A percentile compares a stretch with the other conserved stretches of the same genome.
Conservation (phyloP, 2,329 filamentous ascomycete genomes). For the Botrytis medusae region DNA sequence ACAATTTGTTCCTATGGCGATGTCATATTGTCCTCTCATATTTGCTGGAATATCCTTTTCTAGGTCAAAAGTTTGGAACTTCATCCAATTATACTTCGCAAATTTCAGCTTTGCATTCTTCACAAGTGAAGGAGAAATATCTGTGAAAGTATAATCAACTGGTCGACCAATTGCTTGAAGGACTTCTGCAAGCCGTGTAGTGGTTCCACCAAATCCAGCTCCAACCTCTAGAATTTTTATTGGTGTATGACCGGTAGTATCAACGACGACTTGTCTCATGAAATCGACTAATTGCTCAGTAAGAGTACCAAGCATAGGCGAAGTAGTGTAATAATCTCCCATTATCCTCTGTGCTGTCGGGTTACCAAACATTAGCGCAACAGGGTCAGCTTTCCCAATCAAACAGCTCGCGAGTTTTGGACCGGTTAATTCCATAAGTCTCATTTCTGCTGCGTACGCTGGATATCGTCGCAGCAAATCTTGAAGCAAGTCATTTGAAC, state of each 20-base stretch:
- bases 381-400: constrained; percentile 27
- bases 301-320: constrained; percentile 2
- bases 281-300: constrained; percentile 8
- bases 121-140: constrained; percentile 40
- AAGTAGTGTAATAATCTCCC: constrained; percentile 29
- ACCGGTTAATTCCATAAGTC: constrained; percentile 28
- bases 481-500: constrained; percentile 10
- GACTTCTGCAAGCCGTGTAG: background rate
- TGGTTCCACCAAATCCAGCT: constrained; percentile 40
- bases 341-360: constrained; percentile 26
- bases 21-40: constrained; percentile 25
- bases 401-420: constrained; percentile 30
- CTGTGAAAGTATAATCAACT: constrained; percentile 19
- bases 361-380: constrained; percentile 34
- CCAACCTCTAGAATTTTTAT: constrained; percentile 43
- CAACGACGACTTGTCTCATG: background rate
- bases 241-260: background rate
- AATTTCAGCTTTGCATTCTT: constrained; percentile 30
- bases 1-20: constrained; percentile 32
- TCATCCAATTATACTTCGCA: constrained; percentile 32
- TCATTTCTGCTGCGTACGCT: constrained; percentile 33
- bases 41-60: constrained; percentile 26
- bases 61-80: constrained; percentile 29
- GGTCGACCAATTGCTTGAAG: background rate
- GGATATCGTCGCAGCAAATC: constrained; percentile 38